Evolutionary conservation across 768 basidiomycete genomes (phyloP).

Genomic region (Trametes cubensis): DNA sequence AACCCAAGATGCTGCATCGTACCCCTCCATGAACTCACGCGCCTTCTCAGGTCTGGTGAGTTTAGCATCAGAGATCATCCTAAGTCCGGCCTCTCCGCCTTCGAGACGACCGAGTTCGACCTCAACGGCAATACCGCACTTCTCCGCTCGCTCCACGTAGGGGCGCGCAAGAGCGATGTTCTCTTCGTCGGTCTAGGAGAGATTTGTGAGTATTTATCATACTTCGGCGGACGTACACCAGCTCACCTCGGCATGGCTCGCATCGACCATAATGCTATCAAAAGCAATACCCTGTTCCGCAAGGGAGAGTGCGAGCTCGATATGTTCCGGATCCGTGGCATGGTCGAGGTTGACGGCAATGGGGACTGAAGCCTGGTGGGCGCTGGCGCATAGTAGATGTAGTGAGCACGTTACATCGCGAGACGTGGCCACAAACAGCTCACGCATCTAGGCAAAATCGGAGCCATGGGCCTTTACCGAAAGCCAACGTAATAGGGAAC

Average conservation of each 20-base stretch:
- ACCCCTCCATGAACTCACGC: conserved; percentile 46
- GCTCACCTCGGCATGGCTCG: conserved; percentile 49
- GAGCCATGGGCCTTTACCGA: conserved; percentile 50
- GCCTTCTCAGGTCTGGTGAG: conserved; percentile 49
- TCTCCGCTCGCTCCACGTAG: conserved; percentile 46
- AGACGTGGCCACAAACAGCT: not conserved
- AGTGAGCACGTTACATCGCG: not conserved
- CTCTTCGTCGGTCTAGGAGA: conserved; percentile 46
- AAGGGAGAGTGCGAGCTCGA: conserved; percentile 48
- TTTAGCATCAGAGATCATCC: conserved; percentile 51
- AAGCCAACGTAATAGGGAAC: conserved; percentile 49
- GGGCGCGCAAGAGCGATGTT: conserved; percentile 48
- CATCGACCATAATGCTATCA: conserved; percentile 55
- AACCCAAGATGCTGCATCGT: not conserved
- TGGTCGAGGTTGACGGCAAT: conserved; percentile 54
- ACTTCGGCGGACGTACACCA: not conserved
- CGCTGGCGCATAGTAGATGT: conserved; percentile 31
- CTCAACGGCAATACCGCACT: conserved; percentile 46
- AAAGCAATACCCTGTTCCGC: conserved; percentile 50
- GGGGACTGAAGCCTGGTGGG: conserved; percentile 49
- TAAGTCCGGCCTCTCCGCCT: conserved; percentile 51
- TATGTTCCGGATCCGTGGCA: conserved; percentile 48
- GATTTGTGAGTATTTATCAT: not conserved
- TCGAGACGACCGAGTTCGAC: conserved; percentile 53
- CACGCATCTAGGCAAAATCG: conserved; percentile 48